These are phyloP conservation scores for Ciborinia camelliae DNA, from an alignment of 2,329 filamentous ascomycete genomes.

Conservation along the genomic window DNA sequence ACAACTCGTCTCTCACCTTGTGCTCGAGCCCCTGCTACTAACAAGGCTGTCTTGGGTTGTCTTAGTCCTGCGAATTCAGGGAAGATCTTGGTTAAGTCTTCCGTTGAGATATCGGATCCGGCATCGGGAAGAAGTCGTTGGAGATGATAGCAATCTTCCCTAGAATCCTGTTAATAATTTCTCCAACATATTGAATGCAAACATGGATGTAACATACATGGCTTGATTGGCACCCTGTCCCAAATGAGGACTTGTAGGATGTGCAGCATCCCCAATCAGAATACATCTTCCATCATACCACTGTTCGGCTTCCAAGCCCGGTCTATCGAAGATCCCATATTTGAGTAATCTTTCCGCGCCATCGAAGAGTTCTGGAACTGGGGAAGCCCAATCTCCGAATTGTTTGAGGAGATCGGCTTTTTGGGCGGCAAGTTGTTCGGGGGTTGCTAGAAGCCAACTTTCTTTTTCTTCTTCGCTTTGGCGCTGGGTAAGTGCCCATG, in stretches of 20 bases:
- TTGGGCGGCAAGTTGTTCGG: background rate
- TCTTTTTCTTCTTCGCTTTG: conserved; percentile 10
- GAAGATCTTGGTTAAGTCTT: conserved; percentile 1
- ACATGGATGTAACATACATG: background rate
- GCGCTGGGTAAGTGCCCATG: conserved; percentile 20
- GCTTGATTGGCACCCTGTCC: conserved; percentile 25
- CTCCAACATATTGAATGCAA: background rate
- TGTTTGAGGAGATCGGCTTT: conserved; percentile 2
- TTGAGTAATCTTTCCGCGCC: conserved; percentile 17
- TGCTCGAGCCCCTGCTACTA: conserved; percentile 17
- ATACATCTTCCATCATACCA: conserved; percentile 42
- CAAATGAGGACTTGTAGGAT: conserved; percentile 35
- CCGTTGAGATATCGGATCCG: background rate
- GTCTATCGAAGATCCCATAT: conserved; percentile 21
- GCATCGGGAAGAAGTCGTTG: background rate
- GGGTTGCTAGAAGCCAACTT: conserved; percentile 3
- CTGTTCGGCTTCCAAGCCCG: conserved; percentile 10
- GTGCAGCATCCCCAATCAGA: conserved; percentile 55
- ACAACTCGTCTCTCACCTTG: conserved; percentile 18
- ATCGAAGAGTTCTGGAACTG: conserved; percentile 14
- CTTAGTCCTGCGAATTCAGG: conserved; percentile 5
- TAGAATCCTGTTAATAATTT: background rate
- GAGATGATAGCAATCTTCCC: conserved; percentile 16
- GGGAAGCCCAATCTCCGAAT: conserved; percentile 14
- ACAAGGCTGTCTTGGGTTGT: conserved; percentile 14